These are phyloP conservation scores for Rhypophila decipiens DNA, from an alignment of 495 filamentous ascomycete species.

Conservation along the genomic window DNA sequence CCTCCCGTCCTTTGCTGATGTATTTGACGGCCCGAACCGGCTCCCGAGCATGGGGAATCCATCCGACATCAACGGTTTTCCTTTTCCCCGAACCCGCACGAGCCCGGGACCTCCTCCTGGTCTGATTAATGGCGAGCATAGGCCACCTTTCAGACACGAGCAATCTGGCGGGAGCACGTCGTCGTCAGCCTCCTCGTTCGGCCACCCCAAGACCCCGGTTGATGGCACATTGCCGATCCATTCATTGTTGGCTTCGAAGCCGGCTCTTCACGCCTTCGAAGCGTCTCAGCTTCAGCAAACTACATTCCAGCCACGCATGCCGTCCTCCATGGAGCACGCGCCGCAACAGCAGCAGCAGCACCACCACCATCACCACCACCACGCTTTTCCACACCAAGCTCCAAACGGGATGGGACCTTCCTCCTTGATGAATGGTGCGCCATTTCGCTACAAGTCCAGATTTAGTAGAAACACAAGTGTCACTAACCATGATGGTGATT, in stretches of 20 bases:
- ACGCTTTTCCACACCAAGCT: conserved; percentile 4
- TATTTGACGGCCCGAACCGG: conserved; percentile 21
- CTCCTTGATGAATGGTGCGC: conserved; percentile 17
- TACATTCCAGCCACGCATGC: conserved; percentile 1
- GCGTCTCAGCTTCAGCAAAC: conserved; percentile 7
- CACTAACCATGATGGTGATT: conserved; percentile 6
- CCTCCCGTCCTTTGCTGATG: conserved; percentile 29
- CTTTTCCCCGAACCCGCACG: conserved; percentile 10
- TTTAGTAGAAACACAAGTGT: too few relatives aligned
- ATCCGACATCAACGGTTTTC: conserved; percentile 15
- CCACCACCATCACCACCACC: too few relatives aligned
- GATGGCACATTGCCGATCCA: conserved; percentile 43
- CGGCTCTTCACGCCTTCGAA: conserved; percentile 20
- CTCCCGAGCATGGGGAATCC: conserved; percentile 5
- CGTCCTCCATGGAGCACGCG: conserved; percentile 8
- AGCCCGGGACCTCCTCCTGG: conserved; percentile 13
- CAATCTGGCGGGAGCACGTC: conserved; percentile 30
- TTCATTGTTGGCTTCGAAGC: conserved; percentile 34
- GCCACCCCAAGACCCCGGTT: conserved; percentile 33
- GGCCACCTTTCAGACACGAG: conserved; percentile 32
- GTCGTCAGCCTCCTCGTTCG: conserved; percentile 23
- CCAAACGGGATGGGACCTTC: conserved; percentile 10
- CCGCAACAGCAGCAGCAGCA: conserved; percentile 6
- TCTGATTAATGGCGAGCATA: conserved; percentile 8
- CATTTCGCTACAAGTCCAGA: not conserved